phyloP scores from a whole-genome alignment of 139 green algal species.

The Chlorella vulgaris region DNA sequence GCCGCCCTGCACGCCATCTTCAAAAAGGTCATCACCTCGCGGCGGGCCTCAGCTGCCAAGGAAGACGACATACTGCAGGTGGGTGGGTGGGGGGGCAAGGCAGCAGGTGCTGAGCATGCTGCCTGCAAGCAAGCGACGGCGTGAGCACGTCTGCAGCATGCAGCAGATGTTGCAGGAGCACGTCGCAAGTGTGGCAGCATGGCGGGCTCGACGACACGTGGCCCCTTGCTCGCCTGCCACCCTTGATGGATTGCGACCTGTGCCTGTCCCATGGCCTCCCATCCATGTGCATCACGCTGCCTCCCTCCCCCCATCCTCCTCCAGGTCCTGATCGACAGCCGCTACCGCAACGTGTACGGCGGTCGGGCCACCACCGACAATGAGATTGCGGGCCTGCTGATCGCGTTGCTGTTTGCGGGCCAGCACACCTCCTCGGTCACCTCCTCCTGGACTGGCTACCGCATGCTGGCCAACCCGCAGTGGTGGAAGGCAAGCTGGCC shows the following conservation, averaged over 20 bases:
- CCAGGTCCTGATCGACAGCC: constrained; percentile 92
- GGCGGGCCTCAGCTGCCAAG: constrained; percentile 60
- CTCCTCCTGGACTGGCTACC: constrained; percentile 84
- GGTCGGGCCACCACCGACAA: constrained; percentile 84
- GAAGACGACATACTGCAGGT: constrained; percentile 96
- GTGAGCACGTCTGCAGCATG: no score
- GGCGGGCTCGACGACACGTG: no score
- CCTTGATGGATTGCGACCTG: no score
- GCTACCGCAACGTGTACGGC: constrained; percentile 80
- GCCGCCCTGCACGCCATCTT: constrained; percentile 84
- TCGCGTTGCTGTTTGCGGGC: constrained; percentile 95
- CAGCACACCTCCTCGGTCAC: constrained; percentile 98
- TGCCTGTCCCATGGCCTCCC: no score
- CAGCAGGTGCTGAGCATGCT: not conserved
- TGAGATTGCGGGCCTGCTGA: constrained; percentile 97
- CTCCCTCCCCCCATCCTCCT: not conserved
- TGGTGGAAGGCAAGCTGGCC: not conserved
- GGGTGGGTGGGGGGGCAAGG: not conserved
- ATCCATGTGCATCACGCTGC: no score
- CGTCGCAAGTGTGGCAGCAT: no score
- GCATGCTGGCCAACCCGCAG: constrained; percentile 68
- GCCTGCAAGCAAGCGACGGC: not conserved
- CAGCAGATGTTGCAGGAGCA: no score
- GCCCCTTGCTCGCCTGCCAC: not conserved
- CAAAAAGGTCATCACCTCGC: constrained; percentile 77